Conservation (phyloP, 805 yeast genomes). For the Phaffomyces opuntiae region DNA sequence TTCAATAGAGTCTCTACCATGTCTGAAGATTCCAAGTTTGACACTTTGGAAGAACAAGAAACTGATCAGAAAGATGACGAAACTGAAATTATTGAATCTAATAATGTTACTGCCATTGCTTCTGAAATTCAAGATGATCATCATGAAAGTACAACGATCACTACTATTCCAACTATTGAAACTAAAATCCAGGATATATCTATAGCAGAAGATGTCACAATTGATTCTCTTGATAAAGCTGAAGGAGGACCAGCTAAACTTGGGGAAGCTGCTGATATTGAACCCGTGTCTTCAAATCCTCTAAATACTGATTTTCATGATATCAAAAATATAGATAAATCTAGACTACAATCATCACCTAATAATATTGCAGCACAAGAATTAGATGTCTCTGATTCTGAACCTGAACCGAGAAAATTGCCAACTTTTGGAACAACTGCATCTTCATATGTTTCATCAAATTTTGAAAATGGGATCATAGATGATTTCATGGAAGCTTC, state of each 20-base stretch:
- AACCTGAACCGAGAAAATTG: background rate
- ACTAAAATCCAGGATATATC: background rate
- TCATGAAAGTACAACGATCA: background rate
- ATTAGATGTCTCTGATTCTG: background rate
- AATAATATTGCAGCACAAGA: constrained; percentile 10
- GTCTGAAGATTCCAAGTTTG: constrained; percentile 18
- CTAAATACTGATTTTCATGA: background rate
- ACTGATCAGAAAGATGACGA: background rate
- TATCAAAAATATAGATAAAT: background rate
- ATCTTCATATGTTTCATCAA: constrained; percentile 18
- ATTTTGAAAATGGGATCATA: constrained; percentile 20
- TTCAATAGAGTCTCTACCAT: constrained; percentile 35
- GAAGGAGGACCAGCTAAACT: background rate
- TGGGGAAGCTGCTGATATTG: constrained; percentile 9
- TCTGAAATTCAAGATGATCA: background rate
- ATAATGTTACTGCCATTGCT: background rate
- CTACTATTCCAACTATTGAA: background rate
- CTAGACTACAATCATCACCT: constrained; percentile 5
- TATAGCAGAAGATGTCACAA: background rate
- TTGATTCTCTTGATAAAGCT: background rate
- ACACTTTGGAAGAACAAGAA: background rate
- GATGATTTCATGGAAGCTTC: constrained; percentile 20
- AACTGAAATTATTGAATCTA: background rate
- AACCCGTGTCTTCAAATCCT: constrained; percentile 1
- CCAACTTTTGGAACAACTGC: constrained; percentile 2